Evolutionary conservation across 345 rosid genomes (phyloP).

Genomic region (Raphanus raphanistrum): DNA sequence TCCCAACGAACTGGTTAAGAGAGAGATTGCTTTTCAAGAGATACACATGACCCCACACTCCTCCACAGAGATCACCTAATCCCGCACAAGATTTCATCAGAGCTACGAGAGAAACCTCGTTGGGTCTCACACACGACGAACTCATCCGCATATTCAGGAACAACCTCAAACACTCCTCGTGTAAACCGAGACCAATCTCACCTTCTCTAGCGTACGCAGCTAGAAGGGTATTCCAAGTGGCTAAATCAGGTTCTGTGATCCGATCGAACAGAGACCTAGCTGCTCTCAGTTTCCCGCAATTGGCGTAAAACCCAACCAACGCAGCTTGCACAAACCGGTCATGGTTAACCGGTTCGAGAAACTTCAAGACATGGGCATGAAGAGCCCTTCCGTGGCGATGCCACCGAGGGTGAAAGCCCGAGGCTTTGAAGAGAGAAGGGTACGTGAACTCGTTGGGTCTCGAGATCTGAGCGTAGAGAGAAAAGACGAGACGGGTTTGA

Average conservation of each 20-base stretch:
- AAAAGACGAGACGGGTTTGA: conserved; percentile 47
- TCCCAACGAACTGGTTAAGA: conserved; percentile 55
- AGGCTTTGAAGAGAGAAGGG: conserved; percentile 71
- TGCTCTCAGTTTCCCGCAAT: conserved; percentile 45
- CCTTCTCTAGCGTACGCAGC: conserved; percentile 47
- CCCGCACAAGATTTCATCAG: conserved; percentile 55
- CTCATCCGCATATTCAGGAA: conserved; percentile 48
- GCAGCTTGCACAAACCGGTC: conserved; percentile 60
- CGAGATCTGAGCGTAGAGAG: conserved; percentile 46
- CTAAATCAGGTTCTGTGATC: conserved; percentile 57
- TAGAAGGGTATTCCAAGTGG: conserved; percentile 64
- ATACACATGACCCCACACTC: conserved; percentile 60
- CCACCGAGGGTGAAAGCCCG: conserved; percentile 42
- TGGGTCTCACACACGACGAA: conserved; percentile 47
- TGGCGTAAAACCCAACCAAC: conserved; percentile 57
- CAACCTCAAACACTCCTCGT: conserved; percentile 42
- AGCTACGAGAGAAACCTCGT: conserved; percentile 64
- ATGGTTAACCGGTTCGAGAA: conserved; percentile 40
- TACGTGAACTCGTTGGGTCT: conserved; percentile 58
- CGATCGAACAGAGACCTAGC: conserved; percentile 56
- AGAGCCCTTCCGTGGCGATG: conserved; percentile 50
- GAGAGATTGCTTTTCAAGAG: conserved; percentile 42
- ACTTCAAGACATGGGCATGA: conserved; percentile 59
- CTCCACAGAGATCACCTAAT: conserved; percentile 52
- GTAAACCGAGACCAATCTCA: neutral